Evolutionary conservation across 1,284 basidiomycete genomes (phyloP).

Genomic region (Tetrapyrgos nigripes): DNA sequence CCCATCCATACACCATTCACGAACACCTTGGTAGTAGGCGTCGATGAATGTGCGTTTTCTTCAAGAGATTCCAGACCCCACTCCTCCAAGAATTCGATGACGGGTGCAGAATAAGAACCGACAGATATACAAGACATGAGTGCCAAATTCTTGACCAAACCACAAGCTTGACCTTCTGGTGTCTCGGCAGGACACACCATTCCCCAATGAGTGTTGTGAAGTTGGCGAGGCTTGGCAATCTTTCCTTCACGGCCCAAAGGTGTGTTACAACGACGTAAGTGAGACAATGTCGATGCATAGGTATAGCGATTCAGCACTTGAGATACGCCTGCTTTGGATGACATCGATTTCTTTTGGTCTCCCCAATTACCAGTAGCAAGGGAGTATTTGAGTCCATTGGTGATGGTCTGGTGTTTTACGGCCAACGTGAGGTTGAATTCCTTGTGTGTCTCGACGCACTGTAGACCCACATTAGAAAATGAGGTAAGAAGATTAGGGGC

Average conservation of each 20-base stretch:
- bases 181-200: slow-evolving; percentile 99
- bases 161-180: slow-evolving; percentile 99
- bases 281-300: slow-evolving; percentile 97
- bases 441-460: slow-evolving; percentile 98
- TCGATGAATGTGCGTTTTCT: slow-evolving; percentile 86
- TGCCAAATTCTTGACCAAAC: slow-evolving; percentile 98
- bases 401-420: slow-evolving; percentile 96
- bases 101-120: slow-evolving; percentile 94
- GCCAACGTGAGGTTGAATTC: slow-evolving; percentile 93
- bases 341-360: slow-evolving; percentile 98
- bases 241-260: slow-evolving; percentile 98
- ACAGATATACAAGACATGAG: slow-evolving; percentile 99
- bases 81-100: slow-evolving; percentile 98
- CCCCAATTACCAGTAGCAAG: slow-evolving; percentile 99
- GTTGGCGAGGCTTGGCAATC: slow-evolving; percentile 98
- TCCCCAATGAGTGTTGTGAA: slow-evolving; percentile 99
- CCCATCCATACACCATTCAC: slow-evolving; percentile 99
- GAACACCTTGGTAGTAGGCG: slow-evolving; percentile 94
- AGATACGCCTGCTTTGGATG: slow-evolving; percentile 97
- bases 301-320: slow-evolving; percentile 99
- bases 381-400: slow-evolving; percentile 98
- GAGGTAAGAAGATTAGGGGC: slow-evolving; percentile 2
- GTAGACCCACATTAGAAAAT: slow-evolving; percentile 20
- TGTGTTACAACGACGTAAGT: slow-evolving; percentile 97
- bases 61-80: slow-evolving; percentile 95